A percentile compares a stretch with the other conserved stretches of the same genome.
Evolutionary conservation across 306 rosid genomes (phyloP).

Genomic region (Prunus mira): DNA sequence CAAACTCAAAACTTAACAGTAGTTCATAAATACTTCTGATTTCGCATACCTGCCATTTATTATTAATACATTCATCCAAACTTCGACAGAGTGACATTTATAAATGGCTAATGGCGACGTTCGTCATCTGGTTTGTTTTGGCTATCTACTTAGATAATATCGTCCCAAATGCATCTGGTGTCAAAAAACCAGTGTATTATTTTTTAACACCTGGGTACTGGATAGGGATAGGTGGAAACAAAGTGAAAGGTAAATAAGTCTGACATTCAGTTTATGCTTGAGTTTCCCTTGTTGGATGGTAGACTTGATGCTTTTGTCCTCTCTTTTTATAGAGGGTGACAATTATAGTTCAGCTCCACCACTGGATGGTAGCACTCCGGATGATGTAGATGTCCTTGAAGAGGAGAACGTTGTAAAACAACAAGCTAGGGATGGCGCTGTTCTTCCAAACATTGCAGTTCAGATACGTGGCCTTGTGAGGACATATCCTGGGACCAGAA

Average conservation of each 20-base stretch:
- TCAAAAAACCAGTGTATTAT: conserved; percentile 71
- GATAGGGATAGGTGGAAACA: conserved; percentile 73
- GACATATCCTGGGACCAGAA: conserved; percentile 68
- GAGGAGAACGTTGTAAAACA: conserved; percentile 70
- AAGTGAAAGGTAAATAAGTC: conserved; percentile 57
- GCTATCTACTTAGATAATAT: conserved; percentile 89
- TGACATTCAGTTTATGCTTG: conserved; percentile 8
- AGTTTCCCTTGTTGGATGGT: conserved; percentile 14
- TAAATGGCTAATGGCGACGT: conserved; percentile 64
- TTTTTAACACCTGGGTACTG: conserved; percentile 76
- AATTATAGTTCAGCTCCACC: conserved; percentile 59
- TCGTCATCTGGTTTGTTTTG: conserved; percentile 71
- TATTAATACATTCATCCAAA: conserved; percentile 4
- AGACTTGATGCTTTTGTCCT: conserved; percentile 13
- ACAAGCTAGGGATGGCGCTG: conserved; percentile 44
- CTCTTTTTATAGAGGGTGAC: conserved; percentile 61
- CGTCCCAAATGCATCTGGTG: conserved; percentile 79
- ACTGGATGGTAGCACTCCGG: conserved; percentile 48
- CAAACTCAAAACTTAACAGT: neutral
- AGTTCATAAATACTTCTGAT: neutral
- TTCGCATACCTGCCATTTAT: neutral
- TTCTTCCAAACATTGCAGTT: conserved; percentile 71
- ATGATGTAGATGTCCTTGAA: conserved; percentile 87
- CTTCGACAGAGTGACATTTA: conserved; percentile 64
- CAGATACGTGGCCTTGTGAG: conserved; percentile 79